phyloP scores from a whole-genome alignment of 2,329 filamentous ascomycete genomes.

The Fusarium praegraminearum region DNA sequence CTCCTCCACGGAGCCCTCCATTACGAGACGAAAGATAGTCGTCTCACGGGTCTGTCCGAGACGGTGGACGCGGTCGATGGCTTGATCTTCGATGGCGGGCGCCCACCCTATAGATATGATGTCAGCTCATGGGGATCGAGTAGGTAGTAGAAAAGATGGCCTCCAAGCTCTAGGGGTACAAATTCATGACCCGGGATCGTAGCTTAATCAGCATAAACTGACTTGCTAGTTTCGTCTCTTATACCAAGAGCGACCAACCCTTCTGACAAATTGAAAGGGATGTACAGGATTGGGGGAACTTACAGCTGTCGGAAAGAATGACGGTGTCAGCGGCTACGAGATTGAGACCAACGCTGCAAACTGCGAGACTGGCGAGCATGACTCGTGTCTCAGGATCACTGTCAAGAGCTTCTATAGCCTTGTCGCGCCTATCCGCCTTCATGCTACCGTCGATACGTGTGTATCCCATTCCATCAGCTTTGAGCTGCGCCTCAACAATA shows the following conservation, averaged over 20 bases:
- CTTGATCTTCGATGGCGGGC: slow-evolving; percentile 92
- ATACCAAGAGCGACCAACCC: too few species aligned
- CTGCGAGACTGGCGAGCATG: slow-evolving; percentile 83
- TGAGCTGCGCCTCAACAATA: slow-evolving; percentile 76
- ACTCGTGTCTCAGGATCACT: slow-evolving; percentile 75
- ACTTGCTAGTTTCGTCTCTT: too few species aligned
- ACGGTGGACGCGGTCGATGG: slow-evolving; percentile 87
- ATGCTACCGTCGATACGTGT: slow-evolving; percentile 86
- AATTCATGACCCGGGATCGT: too few species aligned
- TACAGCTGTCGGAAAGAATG: slow-evolving; percentile 81
- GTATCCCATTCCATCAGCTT: slow-evolving; percentile 69
- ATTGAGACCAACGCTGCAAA: slow-evolving; percentile 88
- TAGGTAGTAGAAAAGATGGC: too few species aligned
- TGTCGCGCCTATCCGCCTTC: slow-evolving; percentile 76
- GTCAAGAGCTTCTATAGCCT: slow-evolving; percentile 75
- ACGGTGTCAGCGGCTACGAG: slow-evolving; percentile 88
- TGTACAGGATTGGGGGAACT: slow-evolving; percentile 40
- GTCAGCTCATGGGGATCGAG: slow-evolving; percentile 14
- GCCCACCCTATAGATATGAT: slow-evolving; percentile 75
- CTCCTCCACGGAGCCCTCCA: slow-evolving; percentile 85
- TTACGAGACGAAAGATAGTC: slow-evolving; percentile 83
- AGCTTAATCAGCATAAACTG: too few species aligned
- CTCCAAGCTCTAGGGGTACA: too few species aligned
- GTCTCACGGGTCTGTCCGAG: slow-evolving; percentile 84
- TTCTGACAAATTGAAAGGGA: neutral